Evolutionary conservation across 2,329 filamentous ascomycete genomes (phyloP).

Genomic region (Nannizziopsis arthrosporioides): DNA sequence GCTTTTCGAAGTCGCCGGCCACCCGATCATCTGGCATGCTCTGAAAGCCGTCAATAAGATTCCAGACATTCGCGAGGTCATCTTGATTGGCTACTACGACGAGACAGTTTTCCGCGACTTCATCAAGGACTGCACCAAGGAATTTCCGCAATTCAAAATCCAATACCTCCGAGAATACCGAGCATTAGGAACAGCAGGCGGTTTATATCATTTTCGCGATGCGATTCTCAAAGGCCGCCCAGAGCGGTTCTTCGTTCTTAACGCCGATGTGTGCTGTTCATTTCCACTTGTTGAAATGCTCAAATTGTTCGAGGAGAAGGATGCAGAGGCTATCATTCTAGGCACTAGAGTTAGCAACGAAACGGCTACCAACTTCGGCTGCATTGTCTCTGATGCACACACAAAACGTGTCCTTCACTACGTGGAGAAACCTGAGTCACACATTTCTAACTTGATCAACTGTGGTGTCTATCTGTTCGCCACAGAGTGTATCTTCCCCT

Average conservation of each 20-base stretch:
- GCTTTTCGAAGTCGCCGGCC: conserved; percentile 94
- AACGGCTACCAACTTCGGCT: conserved; percentile 89
- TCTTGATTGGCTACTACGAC: conserved; percentile 98
- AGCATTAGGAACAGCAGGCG: conserved; percentile 86
- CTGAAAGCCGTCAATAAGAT: conserved; percentile 84
- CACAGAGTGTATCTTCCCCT: conserved; percentile 91
- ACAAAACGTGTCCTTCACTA: conserved; percentile 95
- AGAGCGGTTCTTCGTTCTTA: conserved; percentile 92
- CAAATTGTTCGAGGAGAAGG: conserved; percentile 81
- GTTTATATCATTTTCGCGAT: conserved; percentile 98
- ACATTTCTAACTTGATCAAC: conserved; percentile 98
- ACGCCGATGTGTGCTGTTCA: conserved; percentile 96
- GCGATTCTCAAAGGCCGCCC: conserved; percentile 92
- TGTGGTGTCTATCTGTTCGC: conserved; percentile 97
- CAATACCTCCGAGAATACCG: conserved; percentile 97
- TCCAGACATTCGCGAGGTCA: conserved; percentile 85
- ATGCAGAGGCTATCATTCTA: conserved; percentile 91
- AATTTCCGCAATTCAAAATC: conserved; percentile 79
- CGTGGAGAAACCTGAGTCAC: conserved; percentile 95
- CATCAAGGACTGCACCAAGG: conserved; percentile 77
- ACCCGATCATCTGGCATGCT: conserved; percentile 98
- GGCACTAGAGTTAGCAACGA: conserved; percentile 86
- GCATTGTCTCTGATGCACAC: conserved; percentile 88
- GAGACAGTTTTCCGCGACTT: conserved; percentile 95
- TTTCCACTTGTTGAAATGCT: conserved; percentile 96